Percentiles rank a stretch among this genome's conserved stretches.
These are phyloP conservation scores for Mycena epipterygia DNA, from an alignment of 768 basidiomycete species.

Conservation along the genomic window DNA sequence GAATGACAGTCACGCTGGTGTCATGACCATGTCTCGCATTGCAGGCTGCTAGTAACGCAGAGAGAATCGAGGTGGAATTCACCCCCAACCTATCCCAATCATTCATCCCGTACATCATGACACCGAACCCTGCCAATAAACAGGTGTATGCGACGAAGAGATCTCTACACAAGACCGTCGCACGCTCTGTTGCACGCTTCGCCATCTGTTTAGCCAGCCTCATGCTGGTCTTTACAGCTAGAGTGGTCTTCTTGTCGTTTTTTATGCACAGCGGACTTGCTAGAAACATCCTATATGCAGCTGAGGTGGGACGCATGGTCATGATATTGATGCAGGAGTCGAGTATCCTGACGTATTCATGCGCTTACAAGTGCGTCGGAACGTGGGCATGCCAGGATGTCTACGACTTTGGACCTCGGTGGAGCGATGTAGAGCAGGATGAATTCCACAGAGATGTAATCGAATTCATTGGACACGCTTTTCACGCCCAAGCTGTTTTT, in stretches of 20 bases:
- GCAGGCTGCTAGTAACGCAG: constrained; percentile 3
- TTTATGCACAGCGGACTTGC: constrained; percentile 2
- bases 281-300: constrained; percentile 1
- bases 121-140: neutral
- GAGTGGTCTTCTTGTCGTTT: constrained; percentile 16
- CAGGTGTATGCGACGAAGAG: constrained; percentile 2
- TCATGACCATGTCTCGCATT: neutral
- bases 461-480: constrained; percentile 15
- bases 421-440: constrained; percentile 8
- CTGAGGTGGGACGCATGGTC: constrained; percentile 13
- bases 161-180: constrained; percentile 11
- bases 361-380: constrained; percentile 15
- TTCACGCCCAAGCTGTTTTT: constrained; percentile 11
- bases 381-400: constrained; percentile 13
- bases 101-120: constrained; percentile 20
- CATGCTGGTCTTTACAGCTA: constrained; percentile 1
- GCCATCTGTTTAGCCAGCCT: constrained; percentile 18
- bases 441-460: constrained; percentile 9
- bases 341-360: constrained; percentile 21
- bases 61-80: constrained; percentile 8
- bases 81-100: constrained; percentile 24
- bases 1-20: neutral
- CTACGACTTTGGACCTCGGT: constrained; percentile 11
- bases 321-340: constrained; percentile 15
- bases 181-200: constrained; percentile 18